phyloP scores from a whole-genome alignment of 208 protist genomes.

The Crithidia fasciculata region DNA sequence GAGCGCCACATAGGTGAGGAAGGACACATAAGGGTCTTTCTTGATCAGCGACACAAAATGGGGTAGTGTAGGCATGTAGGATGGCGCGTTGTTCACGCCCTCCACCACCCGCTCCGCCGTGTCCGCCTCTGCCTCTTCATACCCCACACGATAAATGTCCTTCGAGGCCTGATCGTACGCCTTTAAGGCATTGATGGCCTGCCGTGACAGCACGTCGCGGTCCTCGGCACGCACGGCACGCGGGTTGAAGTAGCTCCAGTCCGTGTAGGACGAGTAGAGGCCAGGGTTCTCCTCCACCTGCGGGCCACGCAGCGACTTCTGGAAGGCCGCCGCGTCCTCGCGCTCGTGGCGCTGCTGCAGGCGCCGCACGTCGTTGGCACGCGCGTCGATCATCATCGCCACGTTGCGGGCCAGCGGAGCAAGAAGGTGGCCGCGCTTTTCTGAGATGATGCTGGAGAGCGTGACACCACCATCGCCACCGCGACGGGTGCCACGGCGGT shows the following conservation, averaged over 20 bases:
- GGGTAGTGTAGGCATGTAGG: conserved; percentile 72
- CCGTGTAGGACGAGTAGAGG: conserved; percentile 67
- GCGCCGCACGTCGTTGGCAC: conserved; percentile 71
- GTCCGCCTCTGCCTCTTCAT: conserved; percentile 47
- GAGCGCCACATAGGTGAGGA: conserved; percentile 63
- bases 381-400: conserved; percentile 52
- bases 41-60: conserved; percentile 76
- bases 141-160: conserved; percentile 70
- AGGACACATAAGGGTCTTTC: conserved; percentile 76
- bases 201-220: conserved; percentile 60
- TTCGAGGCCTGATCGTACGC: conserved; percentile 61
- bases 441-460: conserved; percentile 70
- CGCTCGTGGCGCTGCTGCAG: conserved; percentile 83
- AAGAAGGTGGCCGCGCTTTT: conserved; percentile 71
- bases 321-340: conserved; percentile 73
- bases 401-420: conserved; percentile 65
- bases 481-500: conserved; percentile 16
- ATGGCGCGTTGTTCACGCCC: conserved; percentile 35
- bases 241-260: conserved; percentile 87
- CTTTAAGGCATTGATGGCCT: conserved; percentile 64
- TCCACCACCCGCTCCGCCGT: conserved; percentile 44
- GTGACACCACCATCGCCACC: conserved; percentile 44
- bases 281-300: conserved; percentile 59
- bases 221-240: conserved; percentile 76
- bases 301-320: conserved; percentile 46